Evolutionary conservation across 1,284 basidiomycete species (phyloP), one percentile per base, ranked within the genome.

Genomic region (Malassezia pachydermatis): DNA sequence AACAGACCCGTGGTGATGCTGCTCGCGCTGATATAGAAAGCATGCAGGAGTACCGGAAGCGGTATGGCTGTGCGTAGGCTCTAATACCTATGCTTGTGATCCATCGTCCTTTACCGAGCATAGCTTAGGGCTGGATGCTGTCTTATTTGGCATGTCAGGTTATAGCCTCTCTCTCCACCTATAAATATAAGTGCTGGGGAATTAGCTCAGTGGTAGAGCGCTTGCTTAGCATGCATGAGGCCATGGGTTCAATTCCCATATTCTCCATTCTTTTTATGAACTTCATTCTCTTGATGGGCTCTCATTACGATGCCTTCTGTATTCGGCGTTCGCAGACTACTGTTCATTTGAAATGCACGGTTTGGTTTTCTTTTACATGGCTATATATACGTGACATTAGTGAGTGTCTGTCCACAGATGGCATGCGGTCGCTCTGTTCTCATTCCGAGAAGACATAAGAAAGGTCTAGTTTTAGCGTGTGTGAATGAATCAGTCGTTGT

Each of bases 21-120:
- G 55, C 57, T 17, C 53, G 72, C 6, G 80, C 83, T 50, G 79
- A 88, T 64, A 74, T 94, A 37, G 75, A 75, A 48, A 76, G 76
- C 45, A 90, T 96, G 86, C 77, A 80, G 69, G 79, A 76, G 45
- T 96, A 98, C 71, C 78, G 85, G 75, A 76, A 82, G 40, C 72
- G 80, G 64, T 95, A 88, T 67, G 49, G 49, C 7, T 41, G 34
- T 19, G 35, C 37, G 17, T 23, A 39, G 32, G 19, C 17, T 19
- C 17, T 17, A 36, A 36, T 14, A 17, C 28, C 28, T 29, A 29
- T 29, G 28, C 14, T 29, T 29, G 14, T 8, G 14, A 29, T 8
- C 28, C n/a, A n/a, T n/a, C n/a, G n/a, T n/a, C n/a, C n/a, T n/a
- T n/a, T n/a, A n/a, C n/a, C n/a, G n/a, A n/a, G n/a, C n/a, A n/a